Evolutionary conservation across 345 rosid species (phyloP).

Genomic region (Eucalyptus lansdowneana): DNA sequence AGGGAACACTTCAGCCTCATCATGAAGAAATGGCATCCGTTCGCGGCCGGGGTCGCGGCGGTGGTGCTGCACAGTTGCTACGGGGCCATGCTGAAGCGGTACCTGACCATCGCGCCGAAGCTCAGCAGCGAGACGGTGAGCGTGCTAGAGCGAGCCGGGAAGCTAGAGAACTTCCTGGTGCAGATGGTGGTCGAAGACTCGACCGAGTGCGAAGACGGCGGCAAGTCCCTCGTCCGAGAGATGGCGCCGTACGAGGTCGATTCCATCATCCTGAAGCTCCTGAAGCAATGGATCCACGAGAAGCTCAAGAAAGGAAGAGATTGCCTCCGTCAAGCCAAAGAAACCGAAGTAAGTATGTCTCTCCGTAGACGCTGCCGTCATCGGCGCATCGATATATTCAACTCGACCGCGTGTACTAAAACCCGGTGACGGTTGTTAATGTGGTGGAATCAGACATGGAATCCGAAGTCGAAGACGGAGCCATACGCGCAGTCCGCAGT

Average conservation of each 20-base stretch:
- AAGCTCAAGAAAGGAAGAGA: conserved; percentile 41
- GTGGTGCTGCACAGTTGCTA: conserved; percentile 30
- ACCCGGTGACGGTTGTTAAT: background rate
- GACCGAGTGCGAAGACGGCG: conserved; percentile 32
- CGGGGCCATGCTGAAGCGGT: conserved; percentile 23
- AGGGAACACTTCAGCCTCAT: conserved; percentile 29
- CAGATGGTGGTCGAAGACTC: conserved; percentile 47
- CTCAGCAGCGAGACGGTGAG: conserved; percentile 12
- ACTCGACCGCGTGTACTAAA: background rate
- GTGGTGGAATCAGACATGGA: conserved; percentile 60
- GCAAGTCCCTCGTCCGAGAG: conserved; percentile 27
- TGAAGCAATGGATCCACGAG: conserved; percentile 70
- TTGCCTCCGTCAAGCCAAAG: conserved; percentile 42
- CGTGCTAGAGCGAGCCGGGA: conserved; percentile 30
- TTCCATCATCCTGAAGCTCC: conserved; percentile 41
- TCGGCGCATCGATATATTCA: background rate
- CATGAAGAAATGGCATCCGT: conserved; percentile 29
- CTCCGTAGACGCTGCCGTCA: background rate
- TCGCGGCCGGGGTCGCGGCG: conserved; percentile 25
- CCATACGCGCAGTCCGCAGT: conserved; percentile 73
- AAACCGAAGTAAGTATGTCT: conserved; percentile 53
- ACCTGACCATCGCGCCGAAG: conserved; percentile 5
- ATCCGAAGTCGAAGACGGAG: conserved; percentile 86
- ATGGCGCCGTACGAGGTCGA: conserved; percentile 86
- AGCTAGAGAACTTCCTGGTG: conserved; percentile 33